phyloP scores from a whole-genome alignment of 192 early-diverging fungal genomes.

The Gigaspora rosea region DNA sequence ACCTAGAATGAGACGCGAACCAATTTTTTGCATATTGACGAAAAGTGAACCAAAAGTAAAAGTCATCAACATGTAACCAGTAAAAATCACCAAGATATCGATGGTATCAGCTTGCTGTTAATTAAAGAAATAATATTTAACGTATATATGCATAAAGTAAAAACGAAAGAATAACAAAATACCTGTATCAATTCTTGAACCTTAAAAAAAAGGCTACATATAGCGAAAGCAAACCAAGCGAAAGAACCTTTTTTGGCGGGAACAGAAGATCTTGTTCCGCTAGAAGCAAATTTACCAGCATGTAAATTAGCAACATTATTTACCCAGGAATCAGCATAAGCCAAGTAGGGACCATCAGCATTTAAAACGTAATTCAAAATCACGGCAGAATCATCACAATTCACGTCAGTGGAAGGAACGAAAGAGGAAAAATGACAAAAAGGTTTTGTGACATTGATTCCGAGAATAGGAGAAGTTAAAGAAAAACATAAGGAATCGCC shows the following conservation, averaged over 20 bases:
- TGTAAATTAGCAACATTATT: constrained; percentile 52
- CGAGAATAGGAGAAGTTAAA: background rate
- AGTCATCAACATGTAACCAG: constrained; percentile 81
- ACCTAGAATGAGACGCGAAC: constrained; percentile 76
- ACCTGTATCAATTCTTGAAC: constrained; percentile 67
- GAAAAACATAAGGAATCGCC: background rate
- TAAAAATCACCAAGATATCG: constrained; percentile 77
- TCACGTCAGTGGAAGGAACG: background rate
- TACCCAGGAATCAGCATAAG: constrained; percentile 51
- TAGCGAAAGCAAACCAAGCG: constrained; percentile 53
- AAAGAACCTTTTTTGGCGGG: constrained; percentile 51
- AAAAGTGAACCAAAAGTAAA: constrained; percentile 80
- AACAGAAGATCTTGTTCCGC: constrained; percentile 37
- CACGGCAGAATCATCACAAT: constrained; percentile 33
- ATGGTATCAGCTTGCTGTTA: constrained; percentile 65
- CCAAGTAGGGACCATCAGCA: constrained; percentile 43
- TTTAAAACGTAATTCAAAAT: constrained; percentile 59
- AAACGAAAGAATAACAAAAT: background rate
- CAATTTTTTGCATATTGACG: constrained; percentile 81
- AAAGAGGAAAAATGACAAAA: background rate
- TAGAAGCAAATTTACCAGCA: constrained; percentile 34
- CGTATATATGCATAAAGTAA: too few species aligned
- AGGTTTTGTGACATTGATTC: too few species aligned
- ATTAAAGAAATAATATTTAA: background rate
- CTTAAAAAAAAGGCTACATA: constrained; percentile 58